Conservation (phyloP, 208 protist genomes). For the Leishmania turanica region DNA sequence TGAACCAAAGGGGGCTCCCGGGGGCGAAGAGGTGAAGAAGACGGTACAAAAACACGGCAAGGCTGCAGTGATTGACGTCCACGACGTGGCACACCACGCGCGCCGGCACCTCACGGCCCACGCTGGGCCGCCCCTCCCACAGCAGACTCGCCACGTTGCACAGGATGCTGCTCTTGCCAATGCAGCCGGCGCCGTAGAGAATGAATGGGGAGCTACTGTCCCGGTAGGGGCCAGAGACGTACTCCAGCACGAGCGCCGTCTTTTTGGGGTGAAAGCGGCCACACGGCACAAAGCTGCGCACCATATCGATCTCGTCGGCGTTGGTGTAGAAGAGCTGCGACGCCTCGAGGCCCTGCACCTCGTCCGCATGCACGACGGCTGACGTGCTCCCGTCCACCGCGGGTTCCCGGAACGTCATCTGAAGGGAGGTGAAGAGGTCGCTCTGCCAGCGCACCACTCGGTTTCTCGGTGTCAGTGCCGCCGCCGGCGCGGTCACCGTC, state of each 20-base stretch:
- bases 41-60: slow-evolving; percentile 61
- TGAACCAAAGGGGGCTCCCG: slow-evolving; percentile 33
- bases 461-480: slow-evolving; percentile 37
- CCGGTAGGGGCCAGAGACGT: slow-evolving; percentile 30
- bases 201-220: slow-evolving; percentile 61
- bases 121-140: slow-evolving; percentile 16
- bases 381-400: slow-evolving; percentile 9
- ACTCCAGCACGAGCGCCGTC: slow-evolving; percentile 46
- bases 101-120: slow-evolving; percentile 11
- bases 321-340: slow-evolving; percentile 27
- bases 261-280: slow-evolving; percentile 33
- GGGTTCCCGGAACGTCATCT: slow-evolving; percentile 49
- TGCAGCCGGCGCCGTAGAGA: slow-evolving; percentile 59
- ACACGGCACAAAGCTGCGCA: slow-evolving; percentile 18
- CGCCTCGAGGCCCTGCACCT: slow-evolving; percentile 11
- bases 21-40: slow-evolving; percentile 56
- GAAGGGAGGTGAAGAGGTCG: slow-evolving; percentile 61
- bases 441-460: slow-evolving; percentile 69
- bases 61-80: slow-evolving; percentile 42
- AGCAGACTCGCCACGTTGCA: slow-evolving; percentile 49
- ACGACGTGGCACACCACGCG: slow-evolving; percentile 48
- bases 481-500: slow-evolving; percentile 8
- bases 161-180: slow-evolving; percentile 66
- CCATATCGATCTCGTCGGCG: slow-evolving; percentile 18
- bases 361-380: slow-evolving; percentile 4